Base-by-base conservation (phyloP, 768 basidiomycete genomes). In the Tubosaeta sp. region DNA sequence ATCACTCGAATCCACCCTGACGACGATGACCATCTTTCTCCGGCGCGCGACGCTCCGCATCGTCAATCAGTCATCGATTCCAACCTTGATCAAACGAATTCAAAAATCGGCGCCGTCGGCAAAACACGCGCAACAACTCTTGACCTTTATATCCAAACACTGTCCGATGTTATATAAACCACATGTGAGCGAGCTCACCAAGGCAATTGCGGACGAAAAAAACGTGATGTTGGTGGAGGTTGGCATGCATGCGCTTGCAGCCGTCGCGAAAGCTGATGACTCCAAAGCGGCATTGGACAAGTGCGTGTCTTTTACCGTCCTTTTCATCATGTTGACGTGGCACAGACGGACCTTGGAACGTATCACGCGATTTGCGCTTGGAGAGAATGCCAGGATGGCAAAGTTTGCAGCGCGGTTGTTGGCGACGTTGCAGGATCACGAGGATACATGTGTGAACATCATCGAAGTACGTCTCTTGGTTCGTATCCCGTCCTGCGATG, bases 321-420 rank as follows among this genome's bases (percentile, higher is more conserved):
- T 3, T 24, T n/a, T 35, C 18, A 6, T 34, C 39, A 3, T 27
- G 44, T 41, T 46, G 41, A 54, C 43, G 11, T 34, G 19, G 48
- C 40, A 55, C 11, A 52, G 89, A 63, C 79, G 84, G 31, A 83
- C 82, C 1, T 67, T 81, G 11, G 88, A 93, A 24, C 76, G 84
- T 14, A 73, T 88, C 12, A 70, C 69, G 46, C 78, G 79, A 36
- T 78, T 81, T 56, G 86, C 79, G 0, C 59, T 83, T 27, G 80
- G 80, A 22, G 75, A 79, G 4, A 79, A 86, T 46, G 71, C 74
- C 22, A 76, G 80, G 19, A 82, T 86, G 54, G 87, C 91, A 18
- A 97, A 97, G 66, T 94, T 90, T 65, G 88, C 92, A 1, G 82
- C 89, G 3, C 80, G 93, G 19, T 73, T 89, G 30, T 62, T 95